Evolutionary conservation across 441 rosid species (phyloP).

Genomic region (Codiaeum variegatum): DNA sequence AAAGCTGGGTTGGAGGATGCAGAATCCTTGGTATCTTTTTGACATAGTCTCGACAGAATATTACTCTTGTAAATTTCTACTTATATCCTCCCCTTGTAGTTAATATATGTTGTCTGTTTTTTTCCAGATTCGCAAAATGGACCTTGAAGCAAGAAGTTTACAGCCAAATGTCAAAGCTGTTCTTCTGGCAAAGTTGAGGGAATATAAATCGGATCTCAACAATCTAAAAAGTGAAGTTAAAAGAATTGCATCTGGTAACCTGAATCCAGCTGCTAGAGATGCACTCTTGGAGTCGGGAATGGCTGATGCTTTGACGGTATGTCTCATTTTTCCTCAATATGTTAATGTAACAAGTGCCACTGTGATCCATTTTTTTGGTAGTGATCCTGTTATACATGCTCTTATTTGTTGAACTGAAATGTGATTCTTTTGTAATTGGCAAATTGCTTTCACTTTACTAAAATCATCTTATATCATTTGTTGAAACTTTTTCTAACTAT

Average conservation of each 20-base stretch:
- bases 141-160: constrained; percentile 90
- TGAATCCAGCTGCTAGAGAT: constrained; percentile 70
- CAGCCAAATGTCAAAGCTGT: constrained; percentile 75
- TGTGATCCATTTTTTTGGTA: neutral
- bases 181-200: constrained; percentile 87
- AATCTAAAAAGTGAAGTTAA: constrained; percentile 82
- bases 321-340: constrained; percentile 19
- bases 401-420: neutral
- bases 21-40: constrained; percentile 61
- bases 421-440: neutral
- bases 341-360: constrained; percentile 3
- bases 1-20: constrained; percentile 73
- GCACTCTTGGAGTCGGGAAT: constrained; percentile 82
- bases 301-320: constrained; percentile 73
- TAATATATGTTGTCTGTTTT: constrained; percentile 1
- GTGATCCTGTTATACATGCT: neutral
- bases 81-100: neutral
- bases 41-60: neutral
- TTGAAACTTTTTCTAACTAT: neutral
- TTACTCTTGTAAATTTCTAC: neutral
- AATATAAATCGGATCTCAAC: constrained; percentile 91
- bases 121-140: constrained; percentile 88
- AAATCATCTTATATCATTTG: neutral
- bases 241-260: constrained; percentile 55
- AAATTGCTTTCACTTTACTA: neutral